Conservation (phyloP, 208 protist species). For the Leishmania aethiopica region DNA sequence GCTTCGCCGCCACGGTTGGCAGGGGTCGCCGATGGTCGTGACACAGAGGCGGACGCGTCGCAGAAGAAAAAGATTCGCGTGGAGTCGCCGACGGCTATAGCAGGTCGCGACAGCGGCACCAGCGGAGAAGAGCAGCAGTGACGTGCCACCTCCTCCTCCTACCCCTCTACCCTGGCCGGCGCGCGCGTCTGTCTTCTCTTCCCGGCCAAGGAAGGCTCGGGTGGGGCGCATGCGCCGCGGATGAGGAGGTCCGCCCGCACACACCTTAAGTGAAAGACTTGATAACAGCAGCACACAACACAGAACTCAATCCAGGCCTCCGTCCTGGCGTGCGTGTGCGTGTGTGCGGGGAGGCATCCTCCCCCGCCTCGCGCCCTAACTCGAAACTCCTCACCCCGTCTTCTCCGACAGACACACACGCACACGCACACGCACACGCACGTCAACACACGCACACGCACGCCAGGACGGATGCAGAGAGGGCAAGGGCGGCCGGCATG, state of each 20-base stretch:
- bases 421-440: not conserved
- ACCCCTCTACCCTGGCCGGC: not conserved
- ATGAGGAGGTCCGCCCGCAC: not conserved
- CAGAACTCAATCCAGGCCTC: not conserved
- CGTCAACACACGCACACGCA: not conserved
- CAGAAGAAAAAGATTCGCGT: slow-evolving; percentile 16
- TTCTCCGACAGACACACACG: not conserved
- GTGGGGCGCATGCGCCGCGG: not conserved
- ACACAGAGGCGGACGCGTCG: not conserved
- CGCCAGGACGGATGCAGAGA: not conserved
- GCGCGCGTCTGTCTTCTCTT: not conserved
- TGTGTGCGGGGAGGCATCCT: not conserved
- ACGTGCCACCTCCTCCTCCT: not conserved
- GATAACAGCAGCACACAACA: not conserved
- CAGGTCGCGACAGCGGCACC: not conserved
- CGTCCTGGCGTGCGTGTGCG: not conserved
- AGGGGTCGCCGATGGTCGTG: not conserved
- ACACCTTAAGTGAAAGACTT: not conserved
- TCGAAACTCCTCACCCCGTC: not conserved
- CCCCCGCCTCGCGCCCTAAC: not conserved
- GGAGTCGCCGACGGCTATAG: not conserved
- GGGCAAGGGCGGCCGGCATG: not conserved
- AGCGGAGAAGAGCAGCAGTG: not conserved
- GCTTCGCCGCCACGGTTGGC: not conserved
- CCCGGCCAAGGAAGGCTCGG: not conserved